Evolutionary conservation across 169 alveolate species (phyloP), one percentile per base, ranked within the genome.

Genomic region (Blepharisma undulans): DNA sequence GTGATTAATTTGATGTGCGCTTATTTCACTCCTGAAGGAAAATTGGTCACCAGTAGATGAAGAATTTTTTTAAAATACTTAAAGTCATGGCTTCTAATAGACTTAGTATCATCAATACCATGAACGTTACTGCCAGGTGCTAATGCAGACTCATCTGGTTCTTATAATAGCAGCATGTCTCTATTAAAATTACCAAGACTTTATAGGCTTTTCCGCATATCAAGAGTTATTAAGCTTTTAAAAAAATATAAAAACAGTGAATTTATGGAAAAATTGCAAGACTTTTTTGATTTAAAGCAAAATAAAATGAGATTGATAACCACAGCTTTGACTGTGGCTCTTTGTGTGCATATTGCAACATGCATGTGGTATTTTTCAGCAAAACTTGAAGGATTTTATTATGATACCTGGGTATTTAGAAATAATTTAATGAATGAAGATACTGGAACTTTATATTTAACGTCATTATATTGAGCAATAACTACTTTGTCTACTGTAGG

Each of bases 401-500:
- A 76, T 2, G 84, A 91, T n/a, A 90, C 95, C 19, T 95, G 97
- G 96, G 95, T 95, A 19, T 74, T 84, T 25, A 84, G 89, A 88
- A 25, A 33, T 88, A 79, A 80, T 6, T 48, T 36, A n/a, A 32
- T 84, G 34, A 76, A 84, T 33, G 32, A 25, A 6, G 27, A 25
- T 59, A 79, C 34, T 34, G 30, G 22, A 29, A 85, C 92, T n/a
- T 27, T 34, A 27, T 95, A 95, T 93, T 34, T 89, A 29, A 77
- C 60, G n/a, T 85, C 94, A 30, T 76, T 95, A 19, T 95, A 95
- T 89, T 95, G 91, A 89, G 84, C 92, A 29, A 84, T 95, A 66
- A 90, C 95, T 10, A 92, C 97, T 22, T 30, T 95, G 60, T 92
- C 96, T 21, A 94, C 97, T 0, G 97, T 95, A 21, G 97, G 97